A percentile compares a stretch with the other conserved stretches of the same genome.
These are phyloP conservation scores for Hypoxylon trugodes DNA, from an alignment of 495 filamentous ascomycete species.

Conservation along the genomic window DNA sequence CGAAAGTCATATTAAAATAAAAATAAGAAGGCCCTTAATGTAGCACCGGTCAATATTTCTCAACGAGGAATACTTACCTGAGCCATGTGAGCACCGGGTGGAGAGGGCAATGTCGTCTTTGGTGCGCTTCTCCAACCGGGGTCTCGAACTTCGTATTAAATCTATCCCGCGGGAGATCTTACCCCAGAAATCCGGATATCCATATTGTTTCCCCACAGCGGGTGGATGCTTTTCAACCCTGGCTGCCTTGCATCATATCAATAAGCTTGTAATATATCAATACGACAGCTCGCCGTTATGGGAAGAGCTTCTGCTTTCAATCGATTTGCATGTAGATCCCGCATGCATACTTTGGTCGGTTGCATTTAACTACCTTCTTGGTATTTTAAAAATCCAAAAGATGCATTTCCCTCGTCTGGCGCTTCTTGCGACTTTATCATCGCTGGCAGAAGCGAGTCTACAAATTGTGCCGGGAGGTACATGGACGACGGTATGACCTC, in stretches of 20 bases:
- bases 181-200: constrained; percentile 40
- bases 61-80: constrained; percentile 6
- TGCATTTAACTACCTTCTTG: constrained; percentile 8
- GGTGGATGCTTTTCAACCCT: constrained; percentile 16
- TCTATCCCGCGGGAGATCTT: constrained; percentile 23
- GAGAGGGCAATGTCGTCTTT: constrained; percentile 15
- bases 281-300: constrained; percentile 16
- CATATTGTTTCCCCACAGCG: constrained; percentile 39
- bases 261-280: constrained; percentile 33
- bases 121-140: constrained; percentile 30
- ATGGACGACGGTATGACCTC: constrained; percentile 53
- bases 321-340: constrained; percentile 30
- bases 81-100: not conserved
- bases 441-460: constrained; percentile 43
- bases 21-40: constrained; percentile 9
- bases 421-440: constrained; percentile 34
- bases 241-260: constrained; percentile 25
- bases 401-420: constrained; percentile 25
- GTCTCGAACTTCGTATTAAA: constrained; percentile 27
- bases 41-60: constrained; percentile 8
- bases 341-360: constrained; percentile 14
- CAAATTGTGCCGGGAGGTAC: constrained; percentile 61
- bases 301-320: not conserved
- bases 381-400: not conserved
- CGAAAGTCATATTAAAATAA: not conserved